These are phyloP conservation scores for Talaromyces amestolkiae DNA, from an alignment of 2,329 filamentous ascomycete species.

Conservation along the genomic window DNA sequence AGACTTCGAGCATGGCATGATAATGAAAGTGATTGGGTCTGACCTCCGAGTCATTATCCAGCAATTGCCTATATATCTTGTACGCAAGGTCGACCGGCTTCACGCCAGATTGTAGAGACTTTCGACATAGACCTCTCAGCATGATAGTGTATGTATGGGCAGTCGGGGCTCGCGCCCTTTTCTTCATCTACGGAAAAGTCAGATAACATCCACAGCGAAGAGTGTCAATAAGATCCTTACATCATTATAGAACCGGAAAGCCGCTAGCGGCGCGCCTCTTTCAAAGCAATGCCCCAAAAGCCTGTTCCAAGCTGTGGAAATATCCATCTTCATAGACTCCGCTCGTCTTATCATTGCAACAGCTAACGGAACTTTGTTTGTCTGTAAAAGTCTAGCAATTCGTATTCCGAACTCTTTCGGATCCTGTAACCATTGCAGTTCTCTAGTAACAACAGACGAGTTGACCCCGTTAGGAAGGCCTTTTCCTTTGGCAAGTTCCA, in stretches of 20 bases:
- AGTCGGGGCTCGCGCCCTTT: slow-evolving; percentile 76
- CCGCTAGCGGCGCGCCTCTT: slow-evolving; percentile 59
- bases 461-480: slow-evolving; percentile 17
- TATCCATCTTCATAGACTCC: slow-evolving; percentile 59
- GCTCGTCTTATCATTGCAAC: slow-evolving; percentile 65
- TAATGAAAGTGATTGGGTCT: slow-evolving; percentile 76
- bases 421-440: slow-evolving; percentile 65
- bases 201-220: neutral
- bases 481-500: slow-evolving; percentile 22
- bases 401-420: slow-evolving; percentile 69
- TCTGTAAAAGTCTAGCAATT: slow-evolving; percentile 59
- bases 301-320: slow-evolving; percentile 83
- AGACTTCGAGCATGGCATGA: slow-evolving; percentile 84
- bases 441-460: slow-evolving; percentile 46
- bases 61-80: slow-evolving; percentile 74
- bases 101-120: slow-evolving; percentile 51
- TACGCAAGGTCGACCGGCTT: slow-evolving; percentile 67
- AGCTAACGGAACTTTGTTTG: slow-evolving; percentile 64
- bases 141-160: slow-evolving; percentile 80
- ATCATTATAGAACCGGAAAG: slow-evolving; percentile 85
- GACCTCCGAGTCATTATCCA: slow-evolving; percentile 60
- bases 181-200: slow-evolving; percentile 73
- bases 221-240: slow-evolving; percentile 42
- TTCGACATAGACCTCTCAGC: slow-evolving; percentile 68
- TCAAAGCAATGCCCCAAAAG: slow-evolving; percentile 70